Percentiles rank a stretch among this genome's conserved stretches.
Evolutionary conservation across 306 rosid species (phyloP).

Genomic region (Pueraria montana): DNA sequence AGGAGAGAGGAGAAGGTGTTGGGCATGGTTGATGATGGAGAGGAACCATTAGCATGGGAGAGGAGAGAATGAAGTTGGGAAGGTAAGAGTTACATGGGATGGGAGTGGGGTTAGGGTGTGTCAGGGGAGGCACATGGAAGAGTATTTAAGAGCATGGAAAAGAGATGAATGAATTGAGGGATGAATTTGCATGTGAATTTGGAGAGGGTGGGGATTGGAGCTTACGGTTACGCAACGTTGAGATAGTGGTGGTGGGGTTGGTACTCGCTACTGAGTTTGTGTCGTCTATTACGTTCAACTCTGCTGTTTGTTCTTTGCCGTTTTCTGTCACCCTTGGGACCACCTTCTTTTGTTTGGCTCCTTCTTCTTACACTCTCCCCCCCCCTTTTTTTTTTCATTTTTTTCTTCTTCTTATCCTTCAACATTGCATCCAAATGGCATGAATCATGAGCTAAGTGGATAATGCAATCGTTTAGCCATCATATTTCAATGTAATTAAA

Average conservation of each 20-base stretch:
- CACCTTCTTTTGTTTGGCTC: slow-evolving; percentile 14
- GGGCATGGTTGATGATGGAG: slow-evolving; percentile 68
- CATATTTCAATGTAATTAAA: no score
- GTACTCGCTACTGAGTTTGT: background rate
- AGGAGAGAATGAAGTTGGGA: background rate
- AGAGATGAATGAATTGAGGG: background rate
- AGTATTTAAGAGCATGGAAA: background rate
- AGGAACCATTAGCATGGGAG: slow-evolving; percentile 66
- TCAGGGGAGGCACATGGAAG: slow-evolving; percentile 44
- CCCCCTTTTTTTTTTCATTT: background rate
- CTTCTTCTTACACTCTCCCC: no score
- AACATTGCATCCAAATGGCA: background rate
- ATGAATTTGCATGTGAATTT: slow-evolving; percentile 31
- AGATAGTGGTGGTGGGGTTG: slow-evolving; percentile 42
- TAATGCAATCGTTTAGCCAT: no score
- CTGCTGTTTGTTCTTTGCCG: background rate
- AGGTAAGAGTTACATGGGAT: background rate
- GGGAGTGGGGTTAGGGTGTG: background rate
- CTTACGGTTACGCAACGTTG: slow-evolving; percentile 54
- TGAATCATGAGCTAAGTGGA: no score
- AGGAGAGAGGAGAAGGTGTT: slow-evolving; percentile 64
- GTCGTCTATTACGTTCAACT: background rate
- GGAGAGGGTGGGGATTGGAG: background rate
- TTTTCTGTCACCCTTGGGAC: slow-evolving; percentile 6
- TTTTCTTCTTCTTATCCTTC: background rate